Evolutionary conservation across 257 asterid genomes (phyloP).

Genomic region (Solanum piurae): DNA sequence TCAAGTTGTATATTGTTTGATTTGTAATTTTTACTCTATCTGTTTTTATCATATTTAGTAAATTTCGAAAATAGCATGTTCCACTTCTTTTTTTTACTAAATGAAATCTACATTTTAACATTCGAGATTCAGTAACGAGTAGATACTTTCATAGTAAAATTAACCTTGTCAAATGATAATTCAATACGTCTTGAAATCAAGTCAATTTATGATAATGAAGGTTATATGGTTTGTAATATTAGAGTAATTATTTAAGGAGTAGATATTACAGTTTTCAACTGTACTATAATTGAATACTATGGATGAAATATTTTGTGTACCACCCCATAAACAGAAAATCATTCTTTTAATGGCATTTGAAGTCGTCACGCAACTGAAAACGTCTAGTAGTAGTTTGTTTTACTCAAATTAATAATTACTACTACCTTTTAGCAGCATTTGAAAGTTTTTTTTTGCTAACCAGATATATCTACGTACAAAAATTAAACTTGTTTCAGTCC

Average conservation of each 20-base stretch:
- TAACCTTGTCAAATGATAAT: not conserved
- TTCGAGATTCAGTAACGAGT: no score
- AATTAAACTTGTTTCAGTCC: not conserved
- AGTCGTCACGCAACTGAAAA: not conserved
- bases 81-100: not conserved
- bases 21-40: not conserved
- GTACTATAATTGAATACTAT: not conserved
- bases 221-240: not conserved
- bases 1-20: not conserved
- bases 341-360: not conserved
- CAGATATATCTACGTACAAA: not conserved
- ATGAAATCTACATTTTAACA: no score
- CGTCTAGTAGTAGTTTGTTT: not conserved
- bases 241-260: no score
- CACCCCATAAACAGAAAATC: not conserved
- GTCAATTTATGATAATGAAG: not conserved
- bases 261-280: not conserved
- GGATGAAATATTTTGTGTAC: not conserved
- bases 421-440: not conserved
- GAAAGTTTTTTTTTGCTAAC: not conserved
- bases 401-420: not conserved
- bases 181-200: not conserved
- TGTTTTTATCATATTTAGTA: not conserved
- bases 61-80: not conserved
- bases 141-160: not conserved